phyloP scores from a whole-genome alignment of 768 basidiomycete genomes.

The Boletus sensibilis region DNA sequence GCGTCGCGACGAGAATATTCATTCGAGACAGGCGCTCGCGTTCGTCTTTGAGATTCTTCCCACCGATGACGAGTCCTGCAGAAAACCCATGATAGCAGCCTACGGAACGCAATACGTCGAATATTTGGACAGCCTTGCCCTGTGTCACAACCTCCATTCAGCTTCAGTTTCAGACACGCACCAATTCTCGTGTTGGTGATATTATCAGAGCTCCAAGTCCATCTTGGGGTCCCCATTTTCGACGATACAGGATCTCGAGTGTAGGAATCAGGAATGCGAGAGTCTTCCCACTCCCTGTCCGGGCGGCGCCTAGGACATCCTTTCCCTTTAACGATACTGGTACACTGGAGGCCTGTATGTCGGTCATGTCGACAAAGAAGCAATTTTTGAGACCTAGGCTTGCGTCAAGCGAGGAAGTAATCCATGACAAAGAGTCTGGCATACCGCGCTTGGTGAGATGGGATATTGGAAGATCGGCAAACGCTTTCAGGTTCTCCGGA shows the following conservation, averaged over 20 bases:
- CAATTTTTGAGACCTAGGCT: conserved; percentile 76
- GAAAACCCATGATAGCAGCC: conserved; percentile 91
- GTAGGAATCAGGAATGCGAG: conserved; percentile 70
- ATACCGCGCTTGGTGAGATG: conserved; percentile 70
- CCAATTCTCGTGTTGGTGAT: conserved; percentile 90
- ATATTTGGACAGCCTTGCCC: conserved; percentile 91
- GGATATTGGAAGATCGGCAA: conserved; percentile 78
- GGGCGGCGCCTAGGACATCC: conserved; percentile 67
- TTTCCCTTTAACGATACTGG: conserved; percentile 59
- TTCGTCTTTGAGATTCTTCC: conserved; percentile 94
- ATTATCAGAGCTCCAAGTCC: conserved; percentile 88
- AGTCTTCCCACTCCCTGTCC: conserved; percentile 74
- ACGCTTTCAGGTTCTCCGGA: conserved; percentile 47
- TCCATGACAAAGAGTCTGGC: not conserved
- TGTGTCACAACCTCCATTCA: conserved; percentile 2
- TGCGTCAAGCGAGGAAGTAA: conserved; percentile 5
- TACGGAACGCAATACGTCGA: conserved; percentile 91
- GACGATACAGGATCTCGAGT: conserved; percentile 61
- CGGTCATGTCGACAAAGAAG: conserved; percentile 85
- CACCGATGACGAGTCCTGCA: conserved; percentile 93
- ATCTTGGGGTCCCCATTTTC: conserved; percentile 71
- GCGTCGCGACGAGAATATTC: conserved; percentile 99
- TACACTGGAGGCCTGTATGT: conserved; percentile 64
- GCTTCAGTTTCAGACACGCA: conserved; percentile 36
- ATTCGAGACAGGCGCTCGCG: conserved; percentile 83